Conservation (phyloP, 2,329 filamentous ascomycete species). For the Aureobasidium sp. region DNA sequence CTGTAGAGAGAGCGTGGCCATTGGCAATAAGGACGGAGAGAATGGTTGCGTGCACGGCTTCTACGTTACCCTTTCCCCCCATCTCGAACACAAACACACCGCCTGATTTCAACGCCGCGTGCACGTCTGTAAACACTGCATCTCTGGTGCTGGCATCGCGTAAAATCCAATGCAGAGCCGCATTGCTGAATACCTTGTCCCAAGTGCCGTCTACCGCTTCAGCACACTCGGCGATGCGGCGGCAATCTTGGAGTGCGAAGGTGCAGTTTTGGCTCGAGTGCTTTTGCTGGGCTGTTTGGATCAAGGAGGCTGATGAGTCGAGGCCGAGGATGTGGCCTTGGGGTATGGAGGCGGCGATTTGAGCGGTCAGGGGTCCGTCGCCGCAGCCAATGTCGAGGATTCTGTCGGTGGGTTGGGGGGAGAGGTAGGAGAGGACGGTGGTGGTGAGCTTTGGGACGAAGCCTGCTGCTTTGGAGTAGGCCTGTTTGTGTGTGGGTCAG, state of each 20-base stretch:
- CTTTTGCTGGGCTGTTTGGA: constrained; percentile 26
- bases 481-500: constrained; percentile 14
- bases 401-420: constrained; percentile 24
- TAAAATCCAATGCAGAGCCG: constrained; percentile 42
- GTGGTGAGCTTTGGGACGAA: constrained; percentile 35
- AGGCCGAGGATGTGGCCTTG: constrained; percentile 29
- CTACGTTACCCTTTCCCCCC: constrained; percentile 61
- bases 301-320: constrained; percentile 33
- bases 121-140: constrained; percentile 46
- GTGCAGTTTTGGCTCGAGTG: constrained; percentile 19
- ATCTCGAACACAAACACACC: constrained; percentile 60
- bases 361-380: constrained; percentile 32
- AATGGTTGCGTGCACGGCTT: constrained; percentile 52
- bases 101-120: constrained; percentile 44
- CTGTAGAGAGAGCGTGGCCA: constrained; percentile 42
- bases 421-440: constrained; percentile 30
- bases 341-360: constrained; percentile 24
- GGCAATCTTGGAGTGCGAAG: constrained; percentile 27
- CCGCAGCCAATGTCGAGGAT: constrained; percentile 35
- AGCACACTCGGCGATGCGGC: constrained; percentile 18
- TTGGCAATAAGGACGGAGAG: constrained; percentile 43
- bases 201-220: constrained; percentile 21
- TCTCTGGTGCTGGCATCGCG: constrained; percentile 35
- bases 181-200: constrained; percentile 36
- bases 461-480: constrained; percentile 29